A percentile compares a stretch with the other conserved stretches of the same genome.
Conservation (phyloP, 768 basidiomycete species). For the Phlegmacium glaucopus region DNA sequence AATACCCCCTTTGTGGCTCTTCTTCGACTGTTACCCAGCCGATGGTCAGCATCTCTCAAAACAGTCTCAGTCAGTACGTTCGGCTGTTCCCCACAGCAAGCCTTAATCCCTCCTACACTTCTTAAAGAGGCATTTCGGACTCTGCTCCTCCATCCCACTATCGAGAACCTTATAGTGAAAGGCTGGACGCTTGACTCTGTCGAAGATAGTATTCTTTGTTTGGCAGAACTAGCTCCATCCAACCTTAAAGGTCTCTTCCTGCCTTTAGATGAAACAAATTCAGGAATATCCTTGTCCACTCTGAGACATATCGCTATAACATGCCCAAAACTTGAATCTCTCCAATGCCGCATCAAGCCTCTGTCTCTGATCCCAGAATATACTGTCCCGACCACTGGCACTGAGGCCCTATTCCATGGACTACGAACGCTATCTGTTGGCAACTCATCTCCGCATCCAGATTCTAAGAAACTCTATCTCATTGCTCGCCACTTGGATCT, state of each 20-base stretch:
- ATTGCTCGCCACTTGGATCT: conserved; percentile 9
- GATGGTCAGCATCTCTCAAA: no score
- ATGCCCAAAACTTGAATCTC: conserved; percentile 4
- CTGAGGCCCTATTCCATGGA: background rate
- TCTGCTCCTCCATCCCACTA: background rate
- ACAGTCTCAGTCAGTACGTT: no score
- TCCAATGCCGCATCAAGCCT: conserved; percentile 2
- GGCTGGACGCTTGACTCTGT: background rate
- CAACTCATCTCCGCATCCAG: background rate
- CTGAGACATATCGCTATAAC: conserved; percentile 4
- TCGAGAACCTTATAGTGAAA: conserved; percentile 3
- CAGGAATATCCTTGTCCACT: background rate
- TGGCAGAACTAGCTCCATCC: background rate
- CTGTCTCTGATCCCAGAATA: conserved; percentile 2
- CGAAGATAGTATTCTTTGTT: background rate
- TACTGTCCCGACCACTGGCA: background rate
- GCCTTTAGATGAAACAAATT: conserved; percentile 1
- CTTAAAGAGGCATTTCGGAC: background rate
- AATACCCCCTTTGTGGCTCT: no score
- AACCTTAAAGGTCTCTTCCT: conserved; percentile 6
- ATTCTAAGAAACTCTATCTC: background rate
- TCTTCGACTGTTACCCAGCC: no score
- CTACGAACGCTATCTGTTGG: conserved; percentile 3
- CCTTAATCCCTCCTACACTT: background rate
- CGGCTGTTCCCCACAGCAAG: no score